These are phyloP conservation scores for Coniochaeta hoffmannii DNA, from an alignment of 2,329 filamentous ascomycete genomes.

Conservation along the genomic window DNA sequence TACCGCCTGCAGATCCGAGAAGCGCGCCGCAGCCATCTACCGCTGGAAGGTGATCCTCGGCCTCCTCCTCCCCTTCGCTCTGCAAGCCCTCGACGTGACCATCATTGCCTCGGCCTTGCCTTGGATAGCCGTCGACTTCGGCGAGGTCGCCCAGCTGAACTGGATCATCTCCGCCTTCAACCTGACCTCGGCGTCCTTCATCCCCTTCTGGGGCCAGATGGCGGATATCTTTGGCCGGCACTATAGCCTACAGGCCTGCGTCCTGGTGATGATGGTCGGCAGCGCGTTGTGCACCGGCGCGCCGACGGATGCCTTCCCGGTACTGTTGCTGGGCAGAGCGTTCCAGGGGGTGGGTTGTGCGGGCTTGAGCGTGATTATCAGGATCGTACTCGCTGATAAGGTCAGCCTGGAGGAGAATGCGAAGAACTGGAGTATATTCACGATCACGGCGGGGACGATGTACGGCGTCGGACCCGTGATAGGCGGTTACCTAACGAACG, in stretches of 20 bases:
- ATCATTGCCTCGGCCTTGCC: slow-evolving; percentile 54
- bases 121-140: slow-evolving; percentile 58
- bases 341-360: slow-evolving; percentile 56
- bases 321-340: slow-evolving; percentile 55
- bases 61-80: slow-evolving; percentile 51
- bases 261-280: slow-evolving; percentile 51
- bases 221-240: slow-evolving; percentile 60
- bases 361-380: slow-evolving; percentile 52
- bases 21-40: slow-evolving; percentile 21
- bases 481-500: slow-evolving; percentile 47
- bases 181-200: slow-evolving; percentile 58
- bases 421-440: slow-evolving; percentile 55
- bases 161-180: slow-evolving; percentile 67
- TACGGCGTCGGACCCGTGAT: slow-evolving; percentile 56
- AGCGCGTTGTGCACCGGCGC: slow-evolving; percentile 54
- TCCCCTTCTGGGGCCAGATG: slow-evolving; percentile 58
- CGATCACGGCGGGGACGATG: slow-evolving; percentile 49
- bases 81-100: slow-evolving; percentile 57
- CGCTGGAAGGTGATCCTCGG: slow-evolving; percentile 53
- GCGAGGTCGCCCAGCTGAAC: slow-evolving; percentile 51
- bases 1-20: background rate
- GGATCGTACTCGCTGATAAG: slow-evolving; percentile 57
- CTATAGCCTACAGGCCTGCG: slow-evolving; percentile 45
- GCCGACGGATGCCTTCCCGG: slow-evolving; percentile 43
- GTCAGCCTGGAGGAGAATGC: slow-evolving; percentile 55